Evolutionary conservation across 495 filamentous ascomycete species (phyloP).

Genomic region (Parachaetomium inaequale): DNA sequence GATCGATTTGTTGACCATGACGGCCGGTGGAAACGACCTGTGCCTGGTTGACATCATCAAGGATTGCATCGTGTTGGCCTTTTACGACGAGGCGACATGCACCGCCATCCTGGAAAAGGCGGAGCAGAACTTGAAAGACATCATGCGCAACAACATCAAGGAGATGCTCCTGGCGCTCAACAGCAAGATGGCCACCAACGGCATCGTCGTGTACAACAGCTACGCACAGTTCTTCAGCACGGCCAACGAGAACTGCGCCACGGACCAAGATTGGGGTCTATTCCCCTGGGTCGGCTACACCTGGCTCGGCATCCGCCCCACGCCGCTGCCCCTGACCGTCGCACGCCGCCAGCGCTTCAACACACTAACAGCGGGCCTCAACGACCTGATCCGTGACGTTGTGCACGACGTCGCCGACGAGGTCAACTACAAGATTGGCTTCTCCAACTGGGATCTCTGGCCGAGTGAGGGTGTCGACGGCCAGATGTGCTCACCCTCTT

Average conservation of each 20-base stretch:
- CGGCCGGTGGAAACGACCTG: neutral
- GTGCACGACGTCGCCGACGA: neutral
- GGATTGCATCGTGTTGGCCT: neutral
- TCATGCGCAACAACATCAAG: neutral
- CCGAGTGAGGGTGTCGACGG: conserved; percentile 2
- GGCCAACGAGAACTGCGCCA: conserved; percentile 2
- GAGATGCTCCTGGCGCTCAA: neutral
- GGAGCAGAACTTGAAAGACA: neutral
- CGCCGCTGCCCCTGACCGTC: conserved; percentile 5
- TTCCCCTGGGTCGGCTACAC: neutral
- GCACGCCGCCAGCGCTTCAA: conserved; percentile 5
- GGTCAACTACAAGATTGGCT: neutral
- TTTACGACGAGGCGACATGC: neutral
- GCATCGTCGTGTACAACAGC: neutral
- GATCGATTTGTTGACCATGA: neutral
- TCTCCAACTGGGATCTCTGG: neutral
- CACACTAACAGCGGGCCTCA: neutral
- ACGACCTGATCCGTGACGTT: neutral
- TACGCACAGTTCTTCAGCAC: conserved; percentile 11
- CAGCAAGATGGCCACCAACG: neutral
- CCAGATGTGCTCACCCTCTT: neutral
- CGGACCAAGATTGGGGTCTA: neutral
- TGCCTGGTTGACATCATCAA: conserved; percentile 2
- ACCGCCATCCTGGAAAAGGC: neutral
- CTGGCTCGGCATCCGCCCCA: neutral